Evolutionary conservation across 345 rosid genomes (phyloP).

Genomic region (Limnanthes douglasii): DNA sequence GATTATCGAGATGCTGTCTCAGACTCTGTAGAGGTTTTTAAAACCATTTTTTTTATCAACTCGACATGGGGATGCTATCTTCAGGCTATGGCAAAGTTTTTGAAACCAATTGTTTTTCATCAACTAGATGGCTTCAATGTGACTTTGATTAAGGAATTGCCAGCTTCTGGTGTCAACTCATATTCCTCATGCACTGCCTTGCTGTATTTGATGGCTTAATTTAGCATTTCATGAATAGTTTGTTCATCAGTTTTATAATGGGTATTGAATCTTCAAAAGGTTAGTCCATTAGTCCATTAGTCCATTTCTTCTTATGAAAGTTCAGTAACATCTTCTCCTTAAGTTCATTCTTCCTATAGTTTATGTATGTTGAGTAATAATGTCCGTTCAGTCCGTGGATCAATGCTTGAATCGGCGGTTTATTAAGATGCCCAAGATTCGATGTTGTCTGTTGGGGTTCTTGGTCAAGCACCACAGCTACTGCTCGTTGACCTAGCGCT

Average conservation of each 20-base stretch:
- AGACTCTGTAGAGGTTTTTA: too few species aligned
- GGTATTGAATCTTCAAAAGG: slow-evolving; percentile 43
- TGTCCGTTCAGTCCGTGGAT: slow-evolving; percentile 78
- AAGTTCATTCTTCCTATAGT: slow-evolving; percentile 69
- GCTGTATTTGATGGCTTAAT: slow-evolving; percentile 46
- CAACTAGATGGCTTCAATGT: too few species aligned
- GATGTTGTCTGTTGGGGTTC: slow-evolving; percentile 82
- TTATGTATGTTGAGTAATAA: slow-evolving; percentile 72
- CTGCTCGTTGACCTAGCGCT: slow-evolving; percentile 72
- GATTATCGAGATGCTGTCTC: too few species aligned
- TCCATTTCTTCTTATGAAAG: slow-evolving; percentile 79
- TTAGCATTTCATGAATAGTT: slow-evolving; percentile 75
- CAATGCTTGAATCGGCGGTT: slow-evolving; percentile 76
- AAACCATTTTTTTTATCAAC: too few species aligned
- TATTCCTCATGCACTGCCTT: slow-evolving; percentile 84
- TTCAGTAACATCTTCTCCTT: slow-evolving; percentile 74
- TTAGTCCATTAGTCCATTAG: slow-evolving; percentile 80
- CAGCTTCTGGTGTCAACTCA: slow-evolving; percentile 63
- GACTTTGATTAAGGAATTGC: too few species aligned
- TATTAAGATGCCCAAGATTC: slow-evolving; percentile 73
- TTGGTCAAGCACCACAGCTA: slow-evolving; percentile 88
- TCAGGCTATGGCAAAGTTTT: too few species aligned
- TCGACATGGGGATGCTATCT: too few species aligned
- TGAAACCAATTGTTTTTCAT: too few species aligned
- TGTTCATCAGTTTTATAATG: slow-evolving; percentile 66